These are phyloP conservation scores for Kurtzmaniella natalensis DNA, from an alignment of 1,139 yeast species.

Conservation along the genomic window DNA sequence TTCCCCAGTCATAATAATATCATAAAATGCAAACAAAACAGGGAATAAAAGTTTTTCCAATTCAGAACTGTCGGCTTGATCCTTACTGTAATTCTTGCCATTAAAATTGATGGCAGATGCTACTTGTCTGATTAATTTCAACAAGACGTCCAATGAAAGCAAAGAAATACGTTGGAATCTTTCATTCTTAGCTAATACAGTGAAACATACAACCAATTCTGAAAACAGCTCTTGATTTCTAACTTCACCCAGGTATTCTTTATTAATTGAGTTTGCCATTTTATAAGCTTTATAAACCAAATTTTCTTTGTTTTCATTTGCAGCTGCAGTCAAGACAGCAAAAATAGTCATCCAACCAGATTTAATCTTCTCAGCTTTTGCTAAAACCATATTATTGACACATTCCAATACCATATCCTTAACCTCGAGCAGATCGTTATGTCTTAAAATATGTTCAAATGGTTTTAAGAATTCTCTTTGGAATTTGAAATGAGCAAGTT, in stretches of 20 bases:
- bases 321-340: conserved; percentile 67
- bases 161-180: conserved; percentile 76
- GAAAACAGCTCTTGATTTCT: conserved; percentile 71
- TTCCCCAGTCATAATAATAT: conserved; percentile 87
- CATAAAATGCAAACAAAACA: conserved; percentile 76
- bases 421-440: conserved; percentile 66
- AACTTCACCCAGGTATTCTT: conserved; percentile 59
- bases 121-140: conserved; percentile 56
- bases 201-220: conserved; percentile 70
- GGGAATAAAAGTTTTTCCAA: conserved; percentile 64
- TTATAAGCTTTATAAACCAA: conserved; percentile 62
- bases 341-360: conserved; percentile 96
- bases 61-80: conserved; percentile 7
- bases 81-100: conserved; percentile 5
- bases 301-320: conserved; percentile 49
- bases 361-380: conserved; percentile 69
- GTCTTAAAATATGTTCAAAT: conserved; percentile 71
- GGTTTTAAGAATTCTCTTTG: conserved; percentile 93
- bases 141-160: conserved; percentile 75
- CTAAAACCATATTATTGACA: conserved; percentile 76
- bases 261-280: conserved; percentile 59
- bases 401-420: conserved; percentile 91
- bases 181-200: conserved; percentile 80
- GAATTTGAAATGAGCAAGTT: conserved; percentile 90
- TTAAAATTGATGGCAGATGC: conserved; percentile 35